Evolutionary conservation across 768 basidiomycete genomes (phyloP), one percentile per base, ranked within the genome.

Genomic region (Mycena chlorophos): DNA sequence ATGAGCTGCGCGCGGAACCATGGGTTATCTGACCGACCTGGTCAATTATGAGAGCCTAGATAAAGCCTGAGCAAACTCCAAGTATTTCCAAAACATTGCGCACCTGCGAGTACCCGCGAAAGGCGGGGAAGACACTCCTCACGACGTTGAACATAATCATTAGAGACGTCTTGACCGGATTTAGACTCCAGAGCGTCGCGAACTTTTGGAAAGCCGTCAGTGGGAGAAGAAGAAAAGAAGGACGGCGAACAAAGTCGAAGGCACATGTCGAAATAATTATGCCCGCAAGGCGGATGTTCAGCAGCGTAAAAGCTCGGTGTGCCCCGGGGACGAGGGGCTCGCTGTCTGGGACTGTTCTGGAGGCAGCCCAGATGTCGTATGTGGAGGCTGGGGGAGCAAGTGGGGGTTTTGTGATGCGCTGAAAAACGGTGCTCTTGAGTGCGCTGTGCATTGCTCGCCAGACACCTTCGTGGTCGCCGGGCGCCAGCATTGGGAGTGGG

Each of bases 21-120:
- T 48, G 58, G 57, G 51, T 49, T 37, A 54, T 48, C 22, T 25
- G 51, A 69, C 85, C 29, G 51, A 87, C 90, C 81, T 93, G 89
- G 71, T 93, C 86, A 61, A 92, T 84, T 62, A 92, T 88, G 69
- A 89, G 72, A 51, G 89, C 89, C 78, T 83, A 63, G 54, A 68
- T 62, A 29, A 49, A 51, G 55, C 49, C 50, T 38, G 48, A 50
- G 60, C 31, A 50, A 47, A 28, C 52, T 30, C 49, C 45, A 51
- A 56, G 54, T 37, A 10, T 28, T 22, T 20, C 26, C 25, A 26
- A 29, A 26, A 31, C 12, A 16, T n/a, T 20, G 25, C 72, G 52
- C 55, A 80, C 81, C 73, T 92, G 91, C 8, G 91, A 91, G 75
- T 90, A 92, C 58, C 88, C 87, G 71, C 88, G 82, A 70, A 88